Evolutionary conservation across 2,329 filamentous ascomycete genomes (phyloP).

Genomic region (Aspergillus sp.): DNA sequence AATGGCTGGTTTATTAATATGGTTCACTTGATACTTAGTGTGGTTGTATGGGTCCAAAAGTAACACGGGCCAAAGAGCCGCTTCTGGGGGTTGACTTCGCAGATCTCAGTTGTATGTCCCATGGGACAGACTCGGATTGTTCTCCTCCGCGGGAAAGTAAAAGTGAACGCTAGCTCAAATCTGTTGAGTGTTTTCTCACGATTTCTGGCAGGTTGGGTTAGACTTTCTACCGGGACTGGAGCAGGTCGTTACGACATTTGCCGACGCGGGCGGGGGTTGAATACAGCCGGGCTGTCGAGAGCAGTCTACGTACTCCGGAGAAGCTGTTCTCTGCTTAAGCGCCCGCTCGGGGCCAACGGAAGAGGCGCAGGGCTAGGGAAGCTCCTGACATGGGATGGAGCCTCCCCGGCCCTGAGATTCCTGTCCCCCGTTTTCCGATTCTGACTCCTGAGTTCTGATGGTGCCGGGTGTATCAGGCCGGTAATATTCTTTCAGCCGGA

Average conservation of each 20-base stretch:
- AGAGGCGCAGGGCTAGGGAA: slow-evolving; percentile 6
- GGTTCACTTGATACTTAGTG: too few relatives aligned
- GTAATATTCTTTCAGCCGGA: neutral
- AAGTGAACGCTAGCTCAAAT: neutral
- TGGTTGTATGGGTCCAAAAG: slow-evolving; percentile 7
- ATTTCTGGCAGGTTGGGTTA: neutral
- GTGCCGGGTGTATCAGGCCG: neutral
- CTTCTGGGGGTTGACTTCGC: slow-evolving; percentile 9
- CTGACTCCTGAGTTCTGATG: neutral
- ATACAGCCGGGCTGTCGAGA: too few relatives aligned
- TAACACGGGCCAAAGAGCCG: slow-evolving; percentile 19
- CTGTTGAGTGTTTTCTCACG: neutral
- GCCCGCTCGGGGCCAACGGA: neutral
- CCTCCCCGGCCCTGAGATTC: neutral
- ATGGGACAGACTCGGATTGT: neutral
- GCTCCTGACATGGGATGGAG: neutral
- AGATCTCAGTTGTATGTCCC: neutral
- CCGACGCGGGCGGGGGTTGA: neutral
- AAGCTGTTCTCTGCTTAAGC: neutral
- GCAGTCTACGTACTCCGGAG: too few relatives aligned
- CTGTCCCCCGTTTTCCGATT: too few relatives aligned
- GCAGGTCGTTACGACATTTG: slow-evolving; percentile 3
- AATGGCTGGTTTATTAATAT: too few relatives aligned
- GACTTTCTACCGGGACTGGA: neutral
- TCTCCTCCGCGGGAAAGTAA: neutral